A percentile compares a stretch with the other conserved stretches of the same genome.
Evolutionary conservation across 805 yeast species (phyloP).

Genomic region (Candida adriatica): DNA sequence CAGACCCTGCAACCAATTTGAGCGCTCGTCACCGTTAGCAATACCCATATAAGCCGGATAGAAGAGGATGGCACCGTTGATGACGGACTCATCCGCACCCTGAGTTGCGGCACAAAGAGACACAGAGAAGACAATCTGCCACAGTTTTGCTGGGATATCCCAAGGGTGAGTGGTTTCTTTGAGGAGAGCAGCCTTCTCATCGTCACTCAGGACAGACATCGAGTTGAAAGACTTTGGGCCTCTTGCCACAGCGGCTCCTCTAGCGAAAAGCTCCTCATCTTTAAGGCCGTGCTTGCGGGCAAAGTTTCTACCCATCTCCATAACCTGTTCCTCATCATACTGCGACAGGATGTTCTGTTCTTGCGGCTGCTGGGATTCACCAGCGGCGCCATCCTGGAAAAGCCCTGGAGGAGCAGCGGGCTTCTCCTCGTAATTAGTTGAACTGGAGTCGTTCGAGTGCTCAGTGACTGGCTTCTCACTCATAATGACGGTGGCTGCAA

Average conservation of each 20-base stretch:
- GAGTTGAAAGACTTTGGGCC: constrained; percentile 49
- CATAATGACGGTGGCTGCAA: too few relatives aligned
- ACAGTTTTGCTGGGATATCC: constrained; percentile 36
- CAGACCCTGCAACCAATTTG: constrained; percentile 54
- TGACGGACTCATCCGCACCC: constrained; percentile 75
- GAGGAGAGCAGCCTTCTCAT: constrained; percentile 45
- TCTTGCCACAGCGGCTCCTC: constrained; percentile 64
- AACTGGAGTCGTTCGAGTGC: too few relatives aligned
- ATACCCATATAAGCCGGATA: constrained; percentile 53
- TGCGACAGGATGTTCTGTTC: constrained; percentile 44
- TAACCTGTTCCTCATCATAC: constrained; percentile 55
- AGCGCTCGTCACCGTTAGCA: constrained; percentile 35
- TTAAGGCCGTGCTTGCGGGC: constrained; percentile 45
- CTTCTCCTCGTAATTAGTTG: too few relatives aligned
- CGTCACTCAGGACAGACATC: constrained; percentile 48
- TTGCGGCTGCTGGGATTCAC: constrained; percentile 8
- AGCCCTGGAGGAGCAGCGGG: too few relatives aligned
- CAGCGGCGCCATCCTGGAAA: too few relatives aligned
- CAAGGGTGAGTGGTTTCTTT: constrained; percentile 41
- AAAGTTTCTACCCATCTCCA: constrained; percentile 64
- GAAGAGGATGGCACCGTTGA: constrained; percentile 63
- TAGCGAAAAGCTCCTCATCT: constrained; percentile 47
- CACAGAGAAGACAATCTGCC: constrained; percentile 54
- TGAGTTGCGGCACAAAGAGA: constrained; percentile 76
- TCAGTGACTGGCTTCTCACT: too few relatives aligned